Conservation (phyloP, 768 basidiomycete species). For the Naematelia encephala region DNA sequence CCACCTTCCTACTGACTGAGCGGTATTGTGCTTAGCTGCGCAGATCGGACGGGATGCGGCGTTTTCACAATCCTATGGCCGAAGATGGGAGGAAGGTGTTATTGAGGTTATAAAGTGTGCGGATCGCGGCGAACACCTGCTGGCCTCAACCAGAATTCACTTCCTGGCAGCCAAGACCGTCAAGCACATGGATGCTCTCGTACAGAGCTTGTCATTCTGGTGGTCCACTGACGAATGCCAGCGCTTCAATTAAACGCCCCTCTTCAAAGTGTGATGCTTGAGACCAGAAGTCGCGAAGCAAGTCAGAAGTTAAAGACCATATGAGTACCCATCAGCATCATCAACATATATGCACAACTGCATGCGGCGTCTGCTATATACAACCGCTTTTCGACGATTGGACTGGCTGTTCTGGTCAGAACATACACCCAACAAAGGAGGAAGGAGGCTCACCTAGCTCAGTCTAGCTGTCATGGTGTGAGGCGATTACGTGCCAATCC, state of each 20-base stretch:
- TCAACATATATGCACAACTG: neutral
- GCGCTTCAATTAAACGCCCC: too few relatives aligned
- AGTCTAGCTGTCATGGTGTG: neutral
- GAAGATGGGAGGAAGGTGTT: slow-evolving; percentile 17
- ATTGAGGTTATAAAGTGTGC: neutral
- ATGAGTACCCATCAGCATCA: too few relatives aligned
- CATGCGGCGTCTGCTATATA: neutral
- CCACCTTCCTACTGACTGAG: slow-evolving; percentile 39
- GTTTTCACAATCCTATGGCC: slow-evolving; percentile 37
- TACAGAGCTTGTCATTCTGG: too few relatives aligned
- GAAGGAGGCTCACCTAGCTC: neutral
- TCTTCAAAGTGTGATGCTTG: too few relatives aligned
- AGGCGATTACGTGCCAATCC: slow-evolving; percentile 1
- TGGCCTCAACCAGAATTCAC: too few relatives aligned
- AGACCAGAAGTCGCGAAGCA: too few relatives aligned
- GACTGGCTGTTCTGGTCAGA: too few relatives aligned
- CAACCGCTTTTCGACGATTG: neutral
- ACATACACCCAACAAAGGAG: neutral
- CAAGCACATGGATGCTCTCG: too few relatives aligned
- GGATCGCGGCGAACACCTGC: too few relatives aligned
- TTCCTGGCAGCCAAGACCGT: too few relatives aligned
- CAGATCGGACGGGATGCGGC: slow-evolving; percentile 41
- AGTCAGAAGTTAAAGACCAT: too few relatives aligned
- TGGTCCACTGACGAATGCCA: too few relatives aligned
- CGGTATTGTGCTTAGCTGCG: slow-evolving; percentile 32